Evolutionary conservation across 2,329 filamentous ascomycete species (phyloP).

Genomic region (Penicillium sp.): DNA sequence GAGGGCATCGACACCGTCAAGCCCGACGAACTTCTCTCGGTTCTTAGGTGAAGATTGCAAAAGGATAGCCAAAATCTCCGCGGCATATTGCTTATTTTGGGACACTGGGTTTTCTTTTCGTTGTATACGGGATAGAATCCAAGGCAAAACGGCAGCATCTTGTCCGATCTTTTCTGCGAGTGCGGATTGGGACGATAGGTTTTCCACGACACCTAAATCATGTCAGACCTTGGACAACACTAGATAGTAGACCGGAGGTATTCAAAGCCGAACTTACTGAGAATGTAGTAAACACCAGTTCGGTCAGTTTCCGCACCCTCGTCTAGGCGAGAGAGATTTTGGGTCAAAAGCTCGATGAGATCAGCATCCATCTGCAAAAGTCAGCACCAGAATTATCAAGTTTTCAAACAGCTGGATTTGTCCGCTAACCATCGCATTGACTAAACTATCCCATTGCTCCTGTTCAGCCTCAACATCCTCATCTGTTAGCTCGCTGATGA

Average conservation of each 20-base stretch:
- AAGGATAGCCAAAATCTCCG: slow-evolving; percentile 87
- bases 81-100: slow-evolving; percentile 95
- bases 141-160: slow-evolving; percentile 70
- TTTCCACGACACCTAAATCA: slow-evolving; percentile 70
- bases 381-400: slow-evolving; percentile 20
- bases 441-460: slow-evolving; percentile 77
- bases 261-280: slow-evolving; percentile 51
- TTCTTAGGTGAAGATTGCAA: slow-evolving; percentile 74
- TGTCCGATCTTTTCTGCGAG: slow-evolving; percentile 73
- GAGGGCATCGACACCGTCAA: slow-evolving; percentile 76
- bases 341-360: slow-evolving; percentile 45
- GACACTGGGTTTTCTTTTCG: slow-evolving; percentile 68
- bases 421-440: slow-evolving; percentile 58
- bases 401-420: too few relatives aligned
- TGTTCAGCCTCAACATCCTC: slow-evolving; percentile 85
- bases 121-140: slow-evolving; percentile 76
- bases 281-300: slow-evolving; percentile 81
- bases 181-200: slow-evolving; percentile 71
- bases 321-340: slow-evolving; percentile 74
- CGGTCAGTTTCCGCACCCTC: slow-evolving; percentile 74
- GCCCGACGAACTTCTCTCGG: slow-evolving; percentile 62
- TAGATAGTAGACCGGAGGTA: not conserved
- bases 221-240: slow-evolving; percentile 19
- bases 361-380: slow-evolving; percentile 45
- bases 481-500: slow-evolving; percentile 87